Evolutionary conservation across 306 rosid genomes (phyloP), one percentile per base, ranked within the genome.

Genomic region (Acmispon strigosus): DNA sequence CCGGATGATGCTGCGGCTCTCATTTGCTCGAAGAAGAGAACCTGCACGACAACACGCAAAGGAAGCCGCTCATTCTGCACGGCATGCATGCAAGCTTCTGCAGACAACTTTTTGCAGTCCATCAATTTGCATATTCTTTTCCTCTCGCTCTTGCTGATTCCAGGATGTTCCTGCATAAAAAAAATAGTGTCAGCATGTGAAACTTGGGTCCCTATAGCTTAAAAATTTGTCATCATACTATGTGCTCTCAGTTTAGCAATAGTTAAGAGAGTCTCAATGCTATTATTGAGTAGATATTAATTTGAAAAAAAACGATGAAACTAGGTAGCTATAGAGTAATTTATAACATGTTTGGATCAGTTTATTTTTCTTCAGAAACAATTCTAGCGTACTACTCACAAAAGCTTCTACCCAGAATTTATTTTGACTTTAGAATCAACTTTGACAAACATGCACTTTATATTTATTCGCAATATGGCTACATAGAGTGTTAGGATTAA

Each of bases 41-140:
- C 91, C 83, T 90, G 98, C 69, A 90, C 98, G 0, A 89, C 89
- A 0, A 87, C 89, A 3, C 97, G 88, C 62, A 94, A 58, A 0
- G 98, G 98, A 45, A 94, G 95, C 70, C 97, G 82, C 85, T 94
- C 96, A 22, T 90, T 94, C 85, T 94, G 98, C 58, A 90, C 86
- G 0, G 97, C 98, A 15, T 90, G 98, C 89, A 89, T 85, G 86
- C 98, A 88, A 12, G 97, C 98, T 20, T 89, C 97, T 47, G 84
- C 83, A 5, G 98, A 90, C 61, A 94, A 71, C 84, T 87, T 94
- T 73, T 87, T 75, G 87, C 98, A 90, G 82, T 90, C 91, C 98
- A 90, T 94, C 78, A 94, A 70, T 73, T 84, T 82, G 42, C 98
- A 94, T 75, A 94, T 84, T 81, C 80, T 87, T 81, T 94, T 94